phyloP scores from a whole-genome alignment of 106 monocot genomes.

The Allium sativum region DNA sequence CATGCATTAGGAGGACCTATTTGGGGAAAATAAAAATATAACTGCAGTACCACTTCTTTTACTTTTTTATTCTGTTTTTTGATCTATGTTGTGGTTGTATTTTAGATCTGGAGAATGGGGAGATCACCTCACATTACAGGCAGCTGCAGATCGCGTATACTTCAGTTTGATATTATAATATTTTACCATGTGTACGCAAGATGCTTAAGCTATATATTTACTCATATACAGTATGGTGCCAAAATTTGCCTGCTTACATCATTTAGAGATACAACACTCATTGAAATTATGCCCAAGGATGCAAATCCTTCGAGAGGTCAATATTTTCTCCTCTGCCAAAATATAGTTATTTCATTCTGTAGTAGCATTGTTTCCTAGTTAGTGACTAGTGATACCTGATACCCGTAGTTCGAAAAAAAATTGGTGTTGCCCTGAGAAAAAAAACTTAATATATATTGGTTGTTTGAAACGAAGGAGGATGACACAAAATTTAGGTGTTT shows the following conservation, averaged over 20 bases:
- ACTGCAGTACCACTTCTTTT: too few species aligned
- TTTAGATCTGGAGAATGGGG: slow-evolving; percentile 90
- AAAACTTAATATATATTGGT: too few species aligned
- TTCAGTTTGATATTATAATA: slow-evolving; percentile 12
- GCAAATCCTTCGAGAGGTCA: slow-evolving; percentile 58
- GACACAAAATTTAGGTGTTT: too few species aligned
- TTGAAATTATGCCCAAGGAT: slow-evolving; percentile 81
- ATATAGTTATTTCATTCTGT: not conserved
- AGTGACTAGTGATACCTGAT: not conserved
- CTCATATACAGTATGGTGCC: slow-evolving; percentile 52
- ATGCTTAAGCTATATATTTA: not conserved
- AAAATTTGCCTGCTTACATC: slow-evolving; percentile 87
- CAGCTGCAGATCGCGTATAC: slow-evolving; percentile 81
- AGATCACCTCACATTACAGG: slow-evolving; percentile 83
- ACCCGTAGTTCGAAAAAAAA: too few species aligned
- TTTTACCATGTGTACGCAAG: slow-evolving; percentile 2
- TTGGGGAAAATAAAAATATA: too few species aligned
- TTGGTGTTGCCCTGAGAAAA: too few species aligned
- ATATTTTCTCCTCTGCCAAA: not conserved
- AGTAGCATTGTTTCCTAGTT: not conserved
- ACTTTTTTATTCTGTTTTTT: not conserved
- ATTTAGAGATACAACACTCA: slow-evolving; percentile 67
- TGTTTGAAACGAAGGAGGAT: too few species aligned
- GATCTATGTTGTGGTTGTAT: too few species aligned
- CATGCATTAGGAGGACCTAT: too few species aligned